Conservation (phyloP, 495 filamentous ascomycete species). For the Hypoxylon trugodes region DNA sequence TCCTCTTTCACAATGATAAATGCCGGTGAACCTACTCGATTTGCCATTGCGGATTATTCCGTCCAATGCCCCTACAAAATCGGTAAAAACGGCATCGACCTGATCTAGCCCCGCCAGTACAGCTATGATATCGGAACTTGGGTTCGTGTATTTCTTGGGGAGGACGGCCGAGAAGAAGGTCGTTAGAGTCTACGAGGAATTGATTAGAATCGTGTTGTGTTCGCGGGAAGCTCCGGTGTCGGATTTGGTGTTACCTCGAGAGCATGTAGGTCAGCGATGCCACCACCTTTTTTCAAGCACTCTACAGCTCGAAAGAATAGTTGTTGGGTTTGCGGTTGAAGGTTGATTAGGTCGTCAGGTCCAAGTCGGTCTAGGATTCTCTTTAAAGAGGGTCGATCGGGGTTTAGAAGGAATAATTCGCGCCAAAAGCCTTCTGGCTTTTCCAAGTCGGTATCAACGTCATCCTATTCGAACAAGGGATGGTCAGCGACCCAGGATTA, state of each 20-base stretch:
- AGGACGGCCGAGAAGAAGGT: slow-evolving; percentile 83
- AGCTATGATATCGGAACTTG: slow-evolving; percentile 92
- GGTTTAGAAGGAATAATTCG: slow-evolving; percentile 90
- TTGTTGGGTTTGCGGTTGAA: slow-evolving; percentile 78
- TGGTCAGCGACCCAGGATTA: slow-evolving; percentile 9
- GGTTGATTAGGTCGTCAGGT: slow-evolving; percentile 76
- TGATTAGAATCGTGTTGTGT: slow-evolving; percentile 24
- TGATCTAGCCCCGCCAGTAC: slow-evolving; percentile 87
- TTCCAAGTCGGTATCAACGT: slow-evolving; percentile 66
- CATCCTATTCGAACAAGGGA: slow-evolving; percentile 43
- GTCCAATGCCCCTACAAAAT: slow-evolving; percentile 87
- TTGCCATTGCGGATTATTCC: slow-evolving; percentile 79
- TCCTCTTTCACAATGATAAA: not conserved
- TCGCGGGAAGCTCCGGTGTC: not conserved
- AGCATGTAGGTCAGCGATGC: slow-evolving; percentile 77
- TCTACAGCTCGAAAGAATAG: slow-evolving; percentile 78
- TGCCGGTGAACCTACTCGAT: slow-evolving; percentile 65
- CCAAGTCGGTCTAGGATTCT: slow-evolving; percentile 71
- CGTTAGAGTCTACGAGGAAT: slow-evolving; percentile 77
- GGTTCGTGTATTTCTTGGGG: slow-evolving; percentile 92
- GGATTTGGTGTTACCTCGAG: slow-evolving; percentile 71
- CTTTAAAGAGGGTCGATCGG: slow-evolving; percentile 72
- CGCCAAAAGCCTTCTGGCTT: slow-evolving; percentile 92
- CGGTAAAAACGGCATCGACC: slow-evolving; percentile 83
- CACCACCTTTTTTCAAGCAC: slow-evolving; percentile 68